Evolutionary conservation across 139 green algal genomes (phyloP).

Genomic region (Nannochloris sp.): DNA sequence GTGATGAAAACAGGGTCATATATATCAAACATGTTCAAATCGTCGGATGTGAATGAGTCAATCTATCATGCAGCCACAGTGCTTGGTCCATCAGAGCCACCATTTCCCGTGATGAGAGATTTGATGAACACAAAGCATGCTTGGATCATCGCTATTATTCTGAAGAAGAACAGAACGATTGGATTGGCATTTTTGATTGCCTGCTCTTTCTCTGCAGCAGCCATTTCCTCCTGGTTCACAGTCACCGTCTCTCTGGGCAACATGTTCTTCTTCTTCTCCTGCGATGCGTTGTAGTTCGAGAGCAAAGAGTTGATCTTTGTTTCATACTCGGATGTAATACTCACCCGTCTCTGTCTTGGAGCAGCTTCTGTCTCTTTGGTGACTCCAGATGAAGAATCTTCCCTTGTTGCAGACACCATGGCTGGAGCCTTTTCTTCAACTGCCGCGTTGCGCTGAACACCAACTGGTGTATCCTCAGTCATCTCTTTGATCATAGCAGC

Average conservation of each 20-base stretch:
- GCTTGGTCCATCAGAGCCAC: neutral
- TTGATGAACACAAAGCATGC: conserved; percentile 2
- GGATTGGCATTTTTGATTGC: neutral
- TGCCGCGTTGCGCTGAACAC: neutral
- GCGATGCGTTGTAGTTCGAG: neutral
- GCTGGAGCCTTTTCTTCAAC: neutral
- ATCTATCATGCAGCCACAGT: too few relatives aligned
- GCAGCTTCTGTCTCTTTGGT: neutral
- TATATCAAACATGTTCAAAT: too few relatives aligned
- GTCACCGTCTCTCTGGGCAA: neutral
- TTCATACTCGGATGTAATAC: conserved; percentile 6
- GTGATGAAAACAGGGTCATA: too few relatives aligned
- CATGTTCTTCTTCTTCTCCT: neutral
- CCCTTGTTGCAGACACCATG: neutral
- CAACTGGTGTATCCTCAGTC: conserved; percentile 5
- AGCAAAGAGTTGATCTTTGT: conserved; percentile 6
- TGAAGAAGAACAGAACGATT: neutral
- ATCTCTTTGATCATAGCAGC: conserved; percentile 5
- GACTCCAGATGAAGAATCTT: neutral
- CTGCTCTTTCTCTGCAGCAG: neutral
- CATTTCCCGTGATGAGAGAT: neutral
- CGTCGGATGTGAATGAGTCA: too few relatives aligned
- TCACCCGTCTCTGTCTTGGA: neutral
- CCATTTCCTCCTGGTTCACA: conserved; percentile 4
- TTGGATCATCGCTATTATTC: neutral